A percentile compares a stretch with the other conserved stretches of the same genome.
These are phyloP conservation scores for Aspergillus homomorphus DNA, from an alignment of 495 filamentous ascomycete species.

Conservation along the genomic window DNA sequence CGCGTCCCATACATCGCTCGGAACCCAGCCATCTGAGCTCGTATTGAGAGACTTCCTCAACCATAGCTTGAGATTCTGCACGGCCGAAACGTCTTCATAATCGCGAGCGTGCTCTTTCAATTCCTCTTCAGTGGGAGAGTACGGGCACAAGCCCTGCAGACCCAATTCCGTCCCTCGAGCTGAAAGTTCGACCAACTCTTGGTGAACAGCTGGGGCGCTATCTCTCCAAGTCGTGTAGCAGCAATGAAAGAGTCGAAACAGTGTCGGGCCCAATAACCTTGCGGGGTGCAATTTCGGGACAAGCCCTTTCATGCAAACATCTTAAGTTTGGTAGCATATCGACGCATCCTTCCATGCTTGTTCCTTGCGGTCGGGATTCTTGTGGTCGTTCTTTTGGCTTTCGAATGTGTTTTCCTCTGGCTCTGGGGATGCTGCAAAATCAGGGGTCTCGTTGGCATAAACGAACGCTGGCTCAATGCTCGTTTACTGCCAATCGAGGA, in stretches of 20 bases:
- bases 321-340: slow-evolving; percentile 37
- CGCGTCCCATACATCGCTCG: slow-evolving; percentile 34
- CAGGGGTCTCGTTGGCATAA: slow-evolving; percentile 36
- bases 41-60: slow-evolving; percentile 22
- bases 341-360: slow-evolving; percentile 22
- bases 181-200: slow-evolving; percentile 39
- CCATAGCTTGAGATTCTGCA: slow-evolving; percentile 32
- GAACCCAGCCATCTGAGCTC: slow-evolving; percentile 30
- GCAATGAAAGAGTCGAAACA: slow-evolving; percentile 42
- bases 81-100: slow-evolving; percentile 35
- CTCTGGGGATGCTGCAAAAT: slow-evolving; percentile 29
- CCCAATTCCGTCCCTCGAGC: slow-evolving; percentile 35
- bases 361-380: slow-evolving; percentile 8
- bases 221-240: slow-evolving; percentile 42
- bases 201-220: slow-evolving; percentile 31
- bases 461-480: slow-evolving; percentile 40
- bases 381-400: slow-evolving; percentile 7
- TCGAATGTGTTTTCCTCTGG: slow-evolving; percentile 15
- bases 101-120: slow-evolving; percentile 27
- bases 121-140: slow-evolving; percentile 30
- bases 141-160: slow-evolving; percentile 32
- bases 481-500: slow-evolving; percentile 44
- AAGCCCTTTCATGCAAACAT: slow-evolving; percentile 33
- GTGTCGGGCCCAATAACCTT: slow-evolving; percentile 32
- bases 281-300: slow-evolving; percentile 33